Percentiles rank a stretch among this genome's conserved stretches.
phyloP scores from a whole-genome alignment of 106 monocot genomes.

The Platanthera zijinensis region DNA sequence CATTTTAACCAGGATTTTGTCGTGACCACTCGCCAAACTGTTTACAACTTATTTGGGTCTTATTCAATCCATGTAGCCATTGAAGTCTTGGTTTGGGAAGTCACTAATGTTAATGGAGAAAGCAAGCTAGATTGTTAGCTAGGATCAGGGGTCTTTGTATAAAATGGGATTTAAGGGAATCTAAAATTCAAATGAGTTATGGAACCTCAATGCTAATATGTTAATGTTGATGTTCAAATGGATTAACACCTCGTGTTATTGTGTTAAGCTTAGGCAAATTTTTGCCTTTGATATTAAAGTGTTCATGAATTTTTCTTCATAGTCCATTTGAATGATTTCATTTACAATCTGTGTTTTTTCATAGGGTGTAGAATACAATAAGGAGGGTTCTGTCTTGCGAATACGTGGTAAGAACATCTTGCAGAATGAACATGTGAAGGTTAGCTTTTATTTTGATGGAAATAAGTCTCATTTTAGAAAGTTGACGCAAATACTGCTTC shows the following conservation, averaged over 20 bases:
- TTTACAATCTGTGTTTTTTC: not conserved
- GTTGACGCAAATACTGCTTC: not conserved
- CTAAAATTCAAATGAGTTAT: not conserved
- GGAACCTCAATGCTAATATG: not conserved
- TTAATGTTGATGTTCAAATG: not conserved
- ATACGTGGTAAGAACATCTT: slow-evolving; percentile 83
- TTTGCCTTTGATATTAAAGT: not conserved
- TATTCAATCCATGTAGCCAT: not conserved
- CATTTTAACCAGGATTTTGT: not conserved
- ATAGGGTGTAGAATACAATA: slow-evolving; percentile 86
- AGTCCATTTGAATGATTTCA: not conserved
- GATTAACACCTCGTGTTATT: not conserved
- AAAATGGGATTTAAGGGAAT: not conserved
- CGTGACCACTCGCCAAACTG: not conserved
- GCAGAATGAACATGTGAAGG: slow-evolving; percentile 93
- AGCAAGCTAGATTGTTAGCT: not conserved
- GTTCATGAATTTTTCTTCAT: not conserved
- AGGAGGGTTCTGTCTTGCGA: slow-evolving; percentile 75
- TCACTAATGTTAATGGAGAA: not conserved
- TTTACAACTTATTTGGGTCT: not conserved
- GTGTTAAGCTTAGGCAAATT: not conserved
- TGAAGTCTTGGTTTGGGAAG: not conserved
- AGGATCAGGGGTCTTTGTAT: not conserved
- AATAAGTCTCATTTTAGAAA: not conserved
- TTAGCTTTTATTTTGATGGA: slow-evolving; percentile 12